These are phyloP conservation scores for Stemphylium vesicarium DNA, from an alignment of 2,329 filamentous ascomycete species.

Conservation along the genomic window DNA sequence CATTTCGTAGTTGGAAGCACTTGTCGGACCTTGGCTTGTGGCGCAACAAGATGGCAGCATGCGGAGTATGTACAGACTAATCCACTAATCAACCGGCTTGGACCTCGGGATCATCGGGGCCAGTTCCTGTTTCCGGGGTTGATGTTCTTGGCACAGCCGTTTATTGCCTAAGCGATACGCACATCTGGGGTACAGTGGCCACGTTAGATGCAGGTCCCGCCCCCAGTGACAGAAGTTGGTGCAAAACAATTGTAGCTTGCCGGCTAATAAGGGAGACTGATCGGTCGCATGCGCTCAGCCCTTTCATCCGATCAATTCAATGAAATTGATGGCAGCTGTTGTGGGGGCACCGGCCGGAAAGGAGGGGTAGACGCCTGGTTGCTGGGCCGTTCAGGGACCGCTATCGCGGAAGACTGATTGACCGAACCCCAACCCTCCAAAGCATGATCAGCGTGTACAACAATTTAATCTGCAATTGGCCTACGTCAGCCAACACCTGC, in stretches of 20 bases:
- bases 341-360: neutral
- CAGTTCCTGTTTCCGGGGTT: slow-evolving; percentile 16
- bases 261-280: slow-evolving; percentile 3
- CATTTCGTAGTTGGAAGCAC: slow-evolving; percentile 2
- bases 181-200: slow-evolving; percentile 15
- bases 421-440: neutral
- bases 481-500: neutral
- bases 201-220: slow-evolving; percentile 27
- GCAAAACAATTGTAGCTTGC: neutral
- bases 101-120: slow-evolving; percentile 20
- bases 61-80: slow-evolving; percentile 20
- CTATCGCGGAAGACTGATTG: too few relatives aligned
- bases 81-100: slow-evolving; percentile 35
- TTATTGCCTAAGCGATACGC: slow-evolving; percentile 16
- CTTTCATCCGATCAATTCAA: neutral
- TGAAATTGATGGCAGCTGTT: neutral
- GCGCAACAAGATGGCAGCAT: slow-evolving; percentile 7
- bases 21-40: slow-evolving; percentile 4
- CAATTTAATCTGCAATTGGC: slow-evolving; percentile 8
- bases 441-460: slow-evolving; percentile 13
- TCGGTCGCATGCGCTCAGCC: neutral
- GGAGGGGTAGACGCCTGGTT: slow-evolving; percentile 12
- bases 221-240: slow-evolving; percentile 1
- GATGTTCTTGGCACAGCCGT: slow-evolving; percentile 11
- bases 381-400: slow-evolving; percentile 16